phyloP scores from a whole-genome alignment of 2,329 filamentous ascomycete genomes.

The Fusarium lyarnte region DNA sequence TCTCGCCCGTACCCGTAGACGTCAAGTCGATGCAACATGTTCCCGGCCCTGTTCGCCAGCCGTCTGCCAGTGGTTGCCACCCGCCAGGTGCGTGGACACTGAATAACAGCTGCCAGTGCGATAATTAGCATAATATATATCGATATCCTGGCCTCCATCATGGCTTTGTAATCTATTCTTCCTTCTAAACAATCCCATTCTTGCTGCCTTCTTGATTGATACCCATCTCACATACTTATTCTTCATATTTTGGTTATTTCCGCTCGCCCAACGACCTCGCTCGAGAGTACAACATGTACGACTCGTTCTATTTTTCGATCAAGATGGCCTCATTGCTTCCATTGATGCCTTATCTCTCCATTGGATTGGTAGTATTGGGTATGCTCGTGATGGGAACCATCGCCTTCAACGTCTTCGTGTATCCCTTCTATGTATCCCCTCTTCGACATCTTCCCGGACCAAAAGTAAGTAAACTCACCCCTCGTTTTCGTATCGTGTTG shows the following conservation, averaged over 20 bases:
- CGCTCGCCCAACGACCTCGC: not conserved
- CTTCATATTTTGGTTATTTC: not conserved
- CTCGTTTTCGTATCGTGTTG: not conserved
- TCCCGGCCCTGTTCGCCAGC: not conserved
- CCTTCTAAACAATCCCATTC: not conserved
- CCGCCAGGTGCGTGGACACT: conserved; percentile 8
- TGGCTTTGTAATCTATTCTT: not conserved
- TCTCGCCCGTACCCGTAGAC: not conserved
- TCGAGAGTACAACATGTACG: not conserved
- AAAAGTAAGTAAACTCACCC: conserved; percentile 43
- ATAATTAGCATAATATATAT: not conserved
- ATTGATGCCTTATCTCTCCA: not conserved
- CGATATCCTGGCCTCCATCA: not conserved
- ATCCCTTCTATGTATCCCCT: conserved; percentile 55
- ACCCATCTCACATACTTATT: not conserved
- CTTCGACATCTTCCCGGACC: conserved; percentile 57
- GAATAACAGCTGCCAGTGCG: not conserved
- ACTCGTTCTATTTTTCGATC: not conserved
- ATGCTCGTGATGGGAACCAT: not conserved
- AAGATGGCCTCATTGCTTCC: not conserved
- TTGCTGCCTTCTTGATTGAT: not conserved
- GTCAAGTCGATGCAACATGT: conserved; percentile 10
- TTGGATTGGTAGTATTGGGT: not conserved
- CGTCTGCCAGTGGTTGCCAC: conserved; percentile 18
- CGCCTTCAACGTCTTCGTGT: conserved; percentile 49